Conservation (phyloP, 768 basidiomycete genomes). For the Hirschioporus abietinus region DNA sequence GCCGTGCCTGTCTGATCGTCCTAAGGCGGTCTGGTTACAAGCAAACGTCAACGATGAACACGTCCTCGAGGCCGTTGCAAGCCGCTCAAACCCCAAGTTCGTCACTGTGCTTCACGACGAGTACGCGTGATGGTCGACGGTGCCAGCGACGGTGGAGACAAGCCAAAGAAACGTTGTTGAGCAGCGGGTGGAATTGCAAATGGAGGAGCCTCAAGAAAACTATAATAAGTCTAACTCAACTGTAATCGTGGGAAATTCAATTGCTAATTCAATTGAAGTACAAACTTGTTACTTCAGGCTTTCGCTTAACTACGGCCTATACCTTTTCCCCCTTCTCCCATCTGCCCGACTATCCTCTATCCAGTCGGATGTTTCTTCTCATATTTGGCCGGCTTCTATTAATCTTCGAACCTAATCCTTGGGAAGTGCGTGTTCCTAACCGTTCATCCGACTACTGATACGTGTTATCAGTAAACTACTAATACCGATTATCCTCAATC, state of each 20-base stretch:
- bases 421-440: too few species aligned
- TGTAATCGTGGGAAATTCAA: background rate
- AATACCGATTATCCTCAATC: too few species aligned
- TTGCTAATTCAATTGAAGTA: background rate
- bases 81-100: background rate
- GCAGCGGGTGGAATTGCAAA: background rate
- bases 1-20: background rate
- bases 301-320: background rate
- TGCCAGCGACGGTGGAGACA: background rate
- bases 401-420: background rate
- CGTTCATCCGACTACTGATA: too few species aligned
- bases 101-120: background rate
- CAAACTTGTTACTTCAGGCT: too few species aligned
- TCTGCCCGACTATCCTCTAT: background rate
- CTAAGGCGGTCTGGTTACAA: background rate
- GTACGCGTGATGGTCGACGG: background rate
- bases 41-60: background rate
- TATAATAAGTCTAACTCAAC: background rate
- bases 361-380: background rate
- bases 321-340: background rate
- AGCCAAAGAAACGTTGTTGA: background rate
- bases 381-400: background rate
- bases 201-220: background rate
- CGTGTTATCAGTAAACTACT: too few species aligned
- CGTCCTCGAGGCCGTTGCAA: background rate